Percentiles rank a stretch among this genome's conserved stretches.
Conservation (phyloP, 176 grass and related monocot genomes). For the Olyra latifolia region DNA sequence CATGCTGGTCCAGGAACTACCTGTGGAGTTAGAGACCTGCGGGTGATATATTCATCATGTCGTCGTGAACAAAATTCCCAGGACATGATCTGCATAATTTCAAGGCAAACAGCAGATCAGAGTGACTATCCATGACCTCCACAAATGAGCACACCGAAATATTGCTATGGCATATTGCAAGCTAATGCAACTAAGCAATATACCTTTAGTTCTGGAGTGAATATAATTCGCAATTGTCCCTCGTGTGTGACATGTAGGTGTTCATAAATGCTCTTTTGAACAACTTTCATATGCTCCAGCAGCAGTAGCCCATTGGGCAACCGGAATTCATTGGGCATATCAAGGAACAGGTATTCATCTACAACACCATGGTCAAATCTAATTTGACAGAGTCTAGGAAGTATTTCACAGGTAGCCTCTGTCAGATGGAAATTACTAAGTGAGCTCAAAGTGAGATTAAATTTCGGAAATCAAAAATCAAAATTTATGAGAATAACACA, state of each 20-base stretch:
- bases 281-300: slow-evolving; percentile 83
- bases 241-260: slow-evolving; percentile 85
- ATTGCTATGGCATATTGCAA: not conserved
- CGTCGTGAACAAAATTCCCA: slow-evolving; percentile 94
- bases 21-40: slow-evolving; percentile 83
- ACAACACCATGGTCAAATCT: slow-evolving; percentile 94
- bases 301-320: slow-evolving; percentile 77
- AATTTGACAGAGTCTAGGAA: slow-evolving; percentile 96
- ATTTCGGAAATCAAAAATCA: slow-evolving; percentile 1
- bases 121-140: slow-evolving; percentile 47
- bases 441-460: slow-evolving; percentile 22
- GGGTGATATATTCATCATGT: slow-evolving; percentile 86
- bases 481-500: slow-evolving; percentile 1
- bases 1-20: slow-evolving; percentile 31
- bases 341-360: slow-evolving; percentile 83
- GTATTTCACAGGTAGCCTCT: slow-evolving; percentile 92
- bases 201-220: slow-evolving; percentile 96
- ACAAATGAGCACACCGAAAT: not conserved
- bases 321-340: slow-evolving; percentile 80
- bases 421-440: slow-evolving; percentile 19
- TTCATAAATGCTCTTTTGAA: slow-evolving; percentile 94
- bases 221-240: slow-evolving; percentile 88
- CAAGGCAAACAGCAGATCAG: slow-evolving; percentile 32
- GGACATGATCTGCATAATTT: slow-evolving; percentile 69
- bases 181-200: slow-evolving; percentile 16